Conservation (phyloP, 1,284 basidiomycete genomes). For the Pascua sp. region DNA sequence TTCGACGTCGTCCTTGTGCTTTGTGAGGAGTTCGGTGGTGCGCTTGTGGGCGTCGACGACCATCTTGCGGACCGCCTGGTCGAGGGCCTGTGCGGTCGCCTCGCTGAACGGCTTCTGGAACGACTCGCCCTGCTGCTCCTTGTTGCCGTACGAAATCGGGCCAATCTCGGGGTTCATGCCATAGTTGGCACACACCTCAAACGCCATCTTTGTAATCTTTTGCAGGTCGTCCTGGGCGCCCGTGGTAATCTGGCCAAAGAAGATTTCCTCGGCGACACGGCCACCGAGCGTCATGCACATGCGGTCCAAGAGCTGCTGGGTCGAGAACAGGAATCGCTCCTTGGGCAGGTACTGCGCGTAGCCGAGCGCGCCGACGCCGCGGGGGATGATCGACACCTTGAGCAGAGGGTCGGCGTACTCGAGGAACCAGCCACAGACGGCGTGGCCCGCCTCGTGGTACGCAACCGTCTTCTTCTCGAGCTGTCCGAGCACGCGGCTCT, state of each 20-base stretch:
- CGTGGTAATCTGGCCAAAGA: slow-evolving; percentile 94
- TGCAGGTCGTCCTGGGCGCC: slow-evolving; percentile 96
- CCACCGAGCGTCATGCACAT: slow-evolving; percentile 99
- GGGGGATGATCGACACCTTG: slow-evolving; percentile 97
- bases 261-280: slow-evolving; percentile 96
- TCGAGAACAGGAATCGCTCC: slow-evolving; percentile 92
- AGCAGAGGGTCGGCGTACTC: slow-evolving; percentile 95
- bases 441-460: slow-evolving; percentile 98
- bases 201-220: slow-evolving; percentile 97
- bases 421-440: slow-evolving; percentile 96
- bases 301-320: slow-evolving; percentile 88
- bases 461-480: slow-evolving; percentile 99
- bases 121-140: slow-evolving; percentile 73
- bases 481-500: slow-evolving; percentile 84
- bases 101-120: slow-evolving; percentile 99
- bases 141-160: slow-evolving; percentile 89
- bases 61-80: slow-evolving; percentile 88
- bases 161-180: slow-evolving; percentile 95
- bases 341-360: slow-evolving; percentile 96
- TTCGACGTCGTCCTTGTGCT: slow-evolving; percentile 84
- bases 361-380: slow-evolving; percentile 91
- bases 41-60: slow-evolving; percentile 82
- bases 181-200: slow-evolving; percentile 85
- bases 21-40: slow-evolving; percentile 75
- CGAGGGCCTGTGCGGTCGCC: slow-evolving; percentile 91